phyloP scores from a whole-genome alignment of 805 yeast species.

The Sugiyamaella floridensis region DNA sequence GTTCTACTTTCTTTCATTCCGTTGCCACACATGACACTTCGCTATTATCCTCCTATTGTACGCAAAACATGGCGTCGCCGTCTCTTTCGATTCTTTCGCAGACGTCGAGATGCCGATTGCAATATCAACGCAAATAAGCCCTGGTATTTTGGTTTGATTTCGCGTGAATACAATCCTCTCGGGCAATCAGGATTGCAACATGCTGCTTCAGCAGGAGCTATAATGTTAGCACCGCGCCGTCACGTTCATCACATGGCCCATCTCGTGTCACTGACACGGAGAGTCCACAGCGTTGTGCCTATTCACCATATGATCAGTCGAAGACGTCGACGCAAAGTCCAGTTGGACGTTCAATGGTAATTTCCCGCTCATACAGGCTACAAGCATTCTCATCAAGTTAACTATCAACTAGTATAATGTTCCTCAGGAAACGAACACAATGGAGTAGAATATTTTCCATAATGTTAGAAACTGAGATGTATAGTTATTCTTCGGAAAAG shows the following conservation, averaged over 20 bases:
- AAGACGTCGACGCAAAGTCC: not conserved
- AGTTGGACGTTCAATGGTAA: not conserved
- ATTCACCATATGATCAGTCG: not conserved
- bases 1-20: not conserved
- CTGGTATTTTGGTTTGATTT: not conserved
- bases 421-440: constrained; percentile 10
- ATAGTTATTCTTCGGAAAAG: not conserved
- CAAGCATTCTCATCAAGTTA: not conserved
- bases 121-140: not conserved
- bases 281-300: not conserved
- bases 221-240: not conserved
- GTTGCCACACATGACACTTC: not conserved
- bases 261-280: not conserved
- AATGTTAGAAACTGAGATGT: constrained; percentile 5
- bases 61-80: not conserved
- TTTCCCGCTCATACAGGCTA: not conserved
- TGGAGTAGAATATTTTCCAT: not conserved
- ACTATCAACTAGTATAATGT: constrained; percentile 2
- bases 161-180: not conserved
- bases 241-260: not conserved
- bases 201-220: not conserved
- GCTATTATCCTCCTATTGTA: not conserved
- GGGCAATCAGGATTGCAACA: not conserved
- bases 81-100: not conserved
- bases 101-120: not conserved